Conservation (phyloP, 148 eudicot genomes). For the Bassia scoparia region DNA sequence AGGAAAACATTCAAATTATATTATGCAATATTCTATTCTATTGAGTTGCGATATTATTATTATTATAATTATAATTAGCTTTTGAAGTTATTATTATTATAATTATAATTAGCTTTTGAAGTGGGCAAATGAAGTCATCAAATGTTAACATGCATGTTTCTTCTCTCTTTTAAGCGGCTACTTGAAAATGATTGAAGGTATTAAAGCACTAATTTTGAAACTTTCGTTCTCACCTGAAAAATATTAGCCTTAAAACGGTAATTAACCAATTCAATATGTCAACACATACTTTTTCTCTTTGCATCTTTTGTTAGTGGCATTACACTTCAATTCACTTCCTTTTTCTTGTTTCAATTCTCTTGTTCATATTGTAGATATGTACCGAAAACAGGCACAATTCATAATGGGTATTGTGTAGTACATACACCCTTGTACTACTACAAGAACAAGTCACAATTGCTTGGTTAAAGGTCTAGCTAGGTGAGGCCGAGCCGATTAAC, state of each 20-base stretch:
- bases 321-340: neutral
- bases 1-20: too few species aligned
- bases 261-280: too few species aligned
- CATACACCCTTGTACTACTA: neutral
- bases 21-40: too few species aligned
- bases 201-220: neutral
- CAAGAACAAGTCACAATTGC: neutral
- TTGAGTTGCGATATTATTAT: too few species aligned
- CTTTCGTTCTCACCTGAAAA: neutral
- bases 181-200: conserved; percentile 13
- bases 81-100: neutral
- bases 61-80: too few species aligned
- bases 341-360: neutral
- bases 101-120: conserved; percentile 2
- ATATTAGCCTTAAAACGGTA: neutral
- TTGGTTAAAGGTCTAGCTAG: too few species aligned
- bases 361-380: neutral
- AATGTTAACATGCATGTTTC: conserved; percentile 15
- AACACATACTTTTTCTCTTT: neutral
- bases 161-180: neutral
- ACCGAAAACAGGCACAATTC: neutral
- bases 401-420: neutral
- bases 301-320: conserved; percentile 7
- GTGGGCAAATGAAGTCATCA: conserved; percentile 10
- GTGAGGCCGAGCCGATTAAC: too few species aligned